phyloP scores from a whole-genome alignment of 306 rosid species.

The Quercus wislizeni region DNA sequence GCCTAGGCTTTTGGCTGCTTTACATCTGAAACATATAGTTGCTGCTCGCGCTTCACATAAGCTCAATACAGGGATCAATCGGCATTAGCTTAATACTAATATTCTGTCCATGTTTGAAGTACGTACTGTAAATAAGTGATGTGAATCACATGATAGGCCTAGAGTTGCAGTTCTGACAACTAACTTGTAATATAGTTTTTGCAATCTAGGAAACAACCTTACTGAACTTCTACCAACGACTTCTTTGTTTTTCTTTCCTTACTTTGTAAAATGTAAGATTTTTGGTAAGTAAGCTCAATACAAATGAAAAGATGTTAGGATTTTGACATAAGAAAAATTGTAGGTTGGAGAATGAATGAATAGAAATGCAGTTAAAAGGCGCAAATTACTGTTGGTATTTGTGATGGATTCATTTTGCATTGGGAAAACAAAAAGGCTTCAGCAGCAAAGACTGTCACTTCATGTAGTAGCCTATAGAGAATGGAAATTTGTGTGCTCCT shows the following conservation, averaged over 20 bases:
- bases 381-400: not conserved
- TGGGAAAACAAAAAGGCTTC: not conserved
- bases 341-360: not conserved
- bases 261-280: not conserved
- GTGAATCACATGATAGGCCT: not conserved
- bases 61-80: slow-evolving; percentile 43
- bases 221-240: not conserved
- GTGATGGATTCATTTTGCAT: not conserved
- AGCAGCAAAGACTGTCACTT: not conserved
- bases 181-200: too few species aligned
- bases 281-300: not conserved
- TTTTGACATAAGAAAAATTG: not conserved
- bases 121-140: not conserved
- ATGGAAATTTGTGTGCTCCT: too few species aligned
- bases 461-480: not conserved
- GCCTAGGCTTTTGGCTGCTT: slow-evolving; percentile 77
- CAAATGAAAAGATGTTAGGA: not conserved
- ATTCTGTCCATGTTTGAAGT: not conserved
- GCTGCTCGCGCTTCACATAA: slow-evolving; percentile 61
- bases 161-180: not conserved
- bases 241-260: not conserved
- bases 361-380: not conserved
- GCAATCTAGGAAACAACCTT: not conserved
- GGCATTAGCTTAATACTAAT: not conserved
- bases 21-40: slow-evolving; percentile 67